Base-by-base conservation (phyloP, 129 eudicot species). In the Pulicaria dysenterica region DNA sequence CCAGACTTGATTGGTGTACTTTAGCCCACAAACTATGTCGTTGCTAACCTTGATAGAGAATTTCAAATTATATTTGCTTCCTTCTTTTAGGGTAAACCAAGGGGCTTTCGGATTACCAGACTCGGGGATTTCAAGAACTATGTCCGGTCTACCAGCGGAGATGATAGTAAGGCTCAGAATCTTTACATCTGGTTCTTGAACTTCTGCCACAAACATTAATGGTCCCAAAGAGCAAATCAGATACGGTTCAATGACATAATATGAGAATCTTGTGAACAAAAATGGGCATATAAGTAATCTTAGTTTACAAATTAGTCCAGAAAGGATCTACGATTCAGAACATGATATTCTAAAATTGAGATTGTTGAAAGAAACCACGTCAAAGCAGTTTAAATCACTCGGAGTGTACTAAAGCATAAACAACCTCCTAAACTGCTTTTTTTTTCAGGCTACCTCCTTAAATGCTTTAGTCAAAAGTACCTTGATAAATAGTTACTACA, bases 11-110 rank as follows among this genome's bases (percentile, higher is more conserved):
- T 91, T 91, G 34, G 84, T 85, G 85, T 91, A 91, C 82, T 69
- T 91, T 63, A 91, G 88, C 71, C 97, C 97, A 49, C 86, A 85
- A 51, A 91, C 97, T 43, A 90, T 90, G 70, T 90, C 90, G 42
- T 90, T 87, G 86, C 88, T 85, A 59, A 90, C 95, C 75, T 84
- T 83, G 39, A 90, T 48, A 16, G 86, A 80, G 75, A 90, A 90
- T 56, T 78, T 79, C 54, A 90, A 80, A 6, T 44, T 80, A 74
- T 90, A 90, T 14, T 72, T 84, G 79, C 91, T 83, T 8, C 96
- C 96, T 85, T 90, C 96, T 79, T 90, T 90, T 68, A 90, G 70
- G 24, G 96, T 90, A 75, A 90, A 90, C 96, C 96, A 90, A 34
- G 61, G 76, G 38, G 83, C 88, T 58, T 87, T 85, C 0, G 87